phyloP scores from a whole-genome alignment of 2,329 filamentous ascomycete genomes.

The Verticillium zaregamsianum region DNA sequence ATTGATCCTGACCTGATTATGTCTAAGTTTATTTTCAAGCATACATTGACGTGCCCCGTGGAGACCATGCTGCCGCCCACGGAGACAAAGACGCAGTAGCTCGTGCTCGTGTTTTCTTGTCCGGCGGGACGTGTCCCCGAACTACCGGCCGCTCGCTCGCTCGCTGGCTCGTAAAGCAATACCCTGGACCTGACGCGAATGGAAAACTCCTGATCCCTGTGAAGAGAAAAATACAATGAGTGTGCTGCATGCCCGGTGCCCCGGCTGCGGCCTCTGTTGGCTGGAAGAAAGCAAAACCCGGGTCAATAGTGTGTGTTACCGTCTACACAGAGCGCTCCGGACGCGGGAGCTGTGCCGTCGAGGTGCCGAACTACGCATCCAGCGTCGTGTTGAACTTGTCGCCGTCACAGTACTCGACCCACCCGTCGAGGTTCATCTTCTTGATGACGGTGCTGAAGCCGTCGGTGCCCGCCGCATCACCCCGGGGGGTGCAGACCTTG shows the following conservation, averaged over 20 bases:
- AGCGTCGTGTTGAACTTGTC: slow-evolving; percentile 20
- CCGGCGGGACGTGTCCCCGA: no score
- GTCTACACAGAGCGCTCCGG: no score
- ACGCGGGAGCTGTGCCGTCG: no score
- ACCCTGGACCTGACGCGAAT: not conserved
- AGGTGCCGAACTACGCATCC: not conserved
- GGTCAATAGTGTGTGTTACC: not conserved
- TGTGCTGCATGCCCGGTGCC: not conserved
- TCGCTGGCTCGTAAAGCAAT: not conserved
- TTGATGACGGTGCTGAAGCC: slow-evolving; percentile 63
- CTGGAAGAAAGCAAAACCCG: not conserved
- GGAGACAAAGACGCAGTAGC: not conserved
- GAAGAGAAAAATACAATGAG: not conserved
- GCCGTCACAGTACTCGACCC: slow-evolving; percentile 53
- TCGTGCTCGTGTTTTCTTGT: not conserved
- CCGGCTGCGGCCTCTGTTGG: not conserved
- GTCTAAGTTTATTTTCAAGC: not conserved
- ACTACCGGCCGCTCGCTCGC: no score
- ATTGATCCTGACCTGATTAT: not conserved
- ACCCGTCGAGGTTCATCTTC: slow-evolving; percentile 59
- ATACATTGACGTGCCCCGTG: not conserved
- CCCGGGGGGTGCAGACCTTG: slow-evolving; percentile 37
- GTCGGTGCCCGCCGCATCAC: slow-evolving; percentile 33
- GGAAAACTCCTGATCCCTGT: not conserved
- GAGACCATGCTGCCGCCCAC: no score